A percentile compares a stretch with the other conserved stretches of the same genome.
phyloP scores from a whole-genome alignment of 2,329 filamentous ascomycete species.

The Ascochyta lentis region DNA sequence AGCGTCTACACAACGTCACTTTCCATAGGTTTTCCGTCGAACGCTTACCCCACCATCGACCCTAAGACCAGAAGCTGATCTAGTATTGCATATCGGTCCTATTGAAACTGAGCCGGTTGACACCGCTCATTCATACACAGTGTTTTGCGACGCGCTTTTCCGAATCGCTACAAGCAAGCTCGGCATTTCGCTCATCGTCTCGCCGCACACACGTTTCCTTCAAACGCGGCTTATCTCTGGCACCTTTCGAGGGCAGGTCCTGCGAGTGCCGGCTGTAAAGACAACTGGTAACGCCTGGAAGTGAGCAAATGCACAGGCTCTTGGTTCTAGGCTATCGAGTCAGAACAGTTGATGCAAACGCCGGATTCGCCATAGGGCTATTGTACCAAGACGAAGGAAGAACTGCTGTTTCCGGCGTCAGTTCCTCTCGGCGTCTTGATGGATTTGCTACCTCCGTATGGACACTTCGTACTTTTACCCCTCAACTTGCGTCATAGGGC shows the following conservation, averaged over 20 bases:
- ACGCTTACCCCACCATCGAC: conserved; percentile 24
- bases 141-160: conserved; percentile 16
- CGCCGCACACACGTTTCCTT: not conserved
- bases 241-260: not conserved
- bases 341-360: conserved; percentile 4
- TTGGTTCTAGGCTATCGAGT: conserved; percentile 10
- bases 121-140: conserved; percentile 30
- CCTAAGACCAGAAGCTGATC: conserved; percentile 20
- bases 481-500: conserved; percentile 29
- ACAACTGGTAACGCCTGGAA: not conserved
- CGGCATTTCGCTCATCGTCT: conserved; percentile 8
- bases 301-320: conserved; percentile 5
- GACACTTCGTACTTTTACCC: conserved; percentile 19
- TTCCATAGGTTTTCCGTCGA: conserved; percentile 17
- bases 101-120: conserved; percentile 27
- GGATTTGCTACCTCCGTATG: conserved; percentile 9
- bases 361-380: not conserved
- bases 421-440: conserved; percentile 8
- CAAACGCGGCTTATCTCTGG: not conserved
- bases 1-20: conserved; percentile 17
- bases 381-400: conserved; percentile 2
- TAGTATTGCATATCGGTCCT: conserved; percentile 32
- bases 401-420: conserved; percentile 5
- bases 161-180: conserved; percentile 20
- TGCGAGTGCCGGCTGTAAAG: not conserved